Percentiles rank a stretch among this genome's conserved stretches.
phyloP scores from a whole-genome alignment of 2,329 filamentous ascomycete genomes.

The Myriosclerotinia scirpicola region DNA sequence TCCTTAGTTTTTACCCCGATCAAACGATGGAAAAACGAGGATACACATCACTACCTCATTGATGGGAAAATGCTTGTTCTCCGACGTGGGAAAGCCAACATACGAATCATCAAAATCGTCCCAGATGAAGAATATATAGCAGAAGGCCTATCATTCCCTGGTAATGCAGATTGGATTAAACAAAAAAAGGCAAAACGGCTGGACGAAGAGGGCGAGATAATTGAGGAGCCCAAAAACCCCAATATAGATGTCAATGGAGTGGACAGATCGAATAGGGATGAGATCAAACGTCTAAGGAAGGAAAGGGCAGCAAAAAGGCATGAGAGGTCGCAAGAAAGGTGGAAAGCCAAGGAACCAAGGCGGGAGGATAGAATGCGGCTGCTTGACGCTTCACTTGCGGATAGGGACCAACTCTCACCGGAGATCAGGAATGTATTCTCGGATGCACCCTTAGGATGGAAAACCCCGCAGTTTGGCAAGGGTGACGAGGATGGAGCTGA shows the following conservation, averaged over 20 bases:
- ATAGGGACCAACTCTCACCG: not conserved
- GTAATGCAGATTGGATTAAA: not conserved
- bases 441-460: not conserved
- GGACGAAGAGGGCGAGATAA: constrained; percentile 4
- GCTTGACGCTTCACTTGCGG: not conserved
- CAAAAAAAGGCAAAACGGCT: not conserved
- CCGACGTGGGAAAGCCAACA: constrained; percentile 62
- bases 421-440: not conserved
- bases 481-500: not conserved
- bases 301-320: not conserved
- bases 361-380: not conserved
- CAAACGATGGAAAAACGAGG: constrained; percentile 56
- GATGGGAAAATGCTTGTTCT: constrained; percentile 59
- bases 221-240: not conserved
- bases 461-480: not conserved
- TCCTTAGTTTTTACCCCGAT: constrained; percentile 62
- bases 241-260: not conserved
- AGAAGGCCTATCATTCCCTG: constrained; percentile 13
- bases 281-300: not conserved
- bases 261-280: not conserved
- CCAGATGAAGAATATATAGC: constrained; percentile 48
- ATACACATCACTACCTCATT: constrained; percentile 61
- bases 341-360: not conserved
- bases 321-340: not conserved
- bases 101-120: constrained; percentile 61